A percentile compares a stretch with the other conserved stretches of the same genome.
Conservation (phyloP, 805 yeast genomes). For the Isabelozyma pseudorhagii region DNA sequence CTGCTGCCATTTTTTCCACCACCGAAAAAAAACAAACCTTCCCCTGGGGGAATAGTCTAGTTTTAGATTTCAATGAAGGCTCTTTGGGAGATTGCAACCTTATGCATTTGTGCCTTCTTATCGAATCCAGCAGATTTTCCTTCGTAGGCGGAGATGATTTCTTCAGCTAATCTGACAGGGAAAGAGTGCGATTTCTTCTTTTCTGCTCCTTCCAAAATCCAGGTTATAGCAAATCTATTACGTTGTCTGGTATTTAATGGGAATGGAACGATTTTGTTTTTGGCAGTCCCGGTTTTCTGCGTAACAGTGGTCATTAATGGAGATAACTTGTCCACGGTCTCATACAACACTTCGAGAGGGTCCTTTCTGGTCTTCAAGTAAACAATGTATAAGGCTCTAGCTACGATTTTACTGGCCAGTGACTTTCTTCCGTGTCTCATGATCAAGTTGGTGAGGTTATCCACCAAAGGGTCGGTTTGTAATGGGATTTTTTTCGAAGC, state of each 20-base stretch:
- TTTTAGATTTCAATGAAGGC: constrained; percentile 54
- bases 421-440: constrained; percentile 92
- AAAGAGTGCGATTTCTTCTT: constrained; percentile 78
- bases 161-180: constrained; percentile 88
- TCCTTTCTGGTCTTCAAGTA: constrained; percentile 71
- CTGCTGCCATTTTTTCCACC: neutral
- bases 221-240: constrained; percentile 78
- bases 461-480: constrained; percentile 65
- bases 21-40: neutral
- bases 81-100: constrained; percentile 84
- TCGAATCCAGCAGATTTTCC: constrained; percentile 85
- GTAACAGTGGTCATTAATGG: constrained; percentile 80
- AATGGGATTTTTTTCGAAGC: constrained; percentile 56
- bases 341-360: constrained; percentile 74
- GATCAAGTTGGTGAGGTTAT: constrained; percentile 77
- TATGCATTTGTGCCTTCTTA: constrained; percentile 79
- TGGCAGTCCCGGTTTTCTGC: constrained; percentile 81
- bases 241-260: constrained; percentile 84
- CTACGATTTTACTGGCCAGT: constrained; percentile 67
- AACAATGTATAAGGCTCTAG: constrained; percentile 76
- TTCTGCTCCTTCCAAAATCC: constrained; percentile 85
- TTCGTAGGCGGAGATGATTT: constrained; percentile 68
- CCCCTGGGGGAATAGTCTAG: no score
- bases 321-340: constrained; percentile 74
- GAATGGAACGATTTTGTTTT: constrained; percentile 73